These are phyloP conservation scores for Populus davidiana DNA, from an alignment of 345 rosid species.

Conservation along the genomic window DNA sequence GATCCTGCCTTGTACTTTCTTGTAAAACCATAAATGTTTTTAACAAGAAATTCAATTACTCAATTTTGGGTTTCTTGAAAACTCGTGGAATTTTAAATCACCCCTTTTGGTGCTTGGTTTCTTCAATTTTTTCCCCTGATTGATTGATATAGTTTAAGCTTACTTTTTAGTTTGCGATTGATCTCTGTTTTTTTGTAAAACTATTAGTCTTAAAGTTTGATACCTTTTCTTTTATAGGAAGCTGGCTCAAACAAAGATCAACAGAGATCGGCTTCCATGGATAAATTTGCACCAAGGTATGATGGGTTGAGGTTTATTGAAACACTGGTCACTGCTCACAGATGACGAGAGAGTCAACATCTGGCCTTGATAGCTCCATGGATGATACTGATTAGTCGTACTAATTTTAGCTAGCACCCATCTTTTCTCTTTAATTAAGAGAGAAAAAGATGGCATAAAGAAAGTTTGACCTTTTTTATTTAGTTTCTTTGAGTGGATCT, in stretches of 20 bases:
- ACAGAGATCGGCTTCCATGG: slow-evolving; percentile 6
- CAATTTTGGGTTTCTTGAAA: not conserved
- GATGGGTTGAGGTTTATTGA: slow-evolving; percentile 35
- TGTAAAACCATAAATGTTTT: too few species aligned
- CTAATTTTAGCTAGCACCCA: not conserved
- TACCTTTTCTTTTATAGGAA: slow-evolving; percentile 4
- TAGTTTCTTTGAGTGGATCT: not conserved
- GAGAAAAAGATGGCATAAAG: not conserved
- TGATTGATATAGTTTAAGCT: not conserved
- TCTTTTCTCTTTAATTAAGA: not conserved
- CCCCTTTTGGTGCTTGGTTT: not conserved
- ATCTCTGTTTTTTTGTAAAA: not conserved
- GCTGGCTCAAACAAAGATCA: slow-evolving; percentile 11
- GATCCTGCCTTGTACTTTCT: not conserved
- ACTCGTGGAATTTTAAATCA: not conserved
- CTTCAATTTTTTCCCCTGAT: not conserved
- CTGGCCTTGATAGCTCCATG: not conserved
- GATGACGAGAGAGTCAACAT: not conserved
- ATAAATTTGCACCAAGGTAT: slow-evolving; percentile 33
- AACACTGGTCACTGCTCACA: slow-evolving; percentile 33
- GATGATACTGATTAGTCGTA: not conserved
- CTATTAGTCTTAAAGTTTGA: not conserved
- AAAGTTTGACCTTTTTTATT: slow-evolving; percentile 5
- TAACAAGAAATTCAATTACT: too few species aligned
- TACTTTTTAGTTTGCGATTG: not conserved